Evolutionary conservation across 306 rosid species (phyloP), one percentile per base, ranked within the genome.

Genomic region (Coriaria nepalensis): DNA sequence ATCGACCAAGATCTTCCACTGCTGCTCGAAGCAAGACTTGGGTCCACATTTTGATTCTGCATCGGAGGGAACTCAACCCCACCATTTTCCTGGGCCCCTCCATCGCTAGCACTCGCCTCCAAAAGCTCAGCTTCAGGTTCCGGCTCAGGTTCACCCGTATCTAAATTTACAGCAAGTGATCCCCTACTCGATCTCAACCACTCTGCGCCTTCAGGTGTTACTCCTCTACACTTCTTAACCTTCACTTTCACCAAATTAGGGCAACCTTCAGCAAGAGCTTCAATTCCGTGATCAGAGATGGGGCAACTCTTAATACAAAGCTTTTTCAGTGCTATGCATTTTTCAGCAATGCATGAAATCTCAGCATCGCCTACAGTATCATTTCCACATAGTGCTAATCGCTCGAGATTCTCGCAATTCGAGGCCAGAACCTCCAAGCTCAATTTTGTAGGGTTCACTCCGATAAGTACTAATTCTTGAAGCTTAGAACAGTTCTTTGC

Each of bases 191-290:
- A 55, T 60, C 83, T 82, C 78, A 92, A 78, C 68, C 73, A 77
- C 54, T 82, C 96, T 0, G 87, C 98, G 37, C 96, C 96, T 20
- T 86, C 81, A 0, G 67, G 44, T 0, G 98, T 92, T 12, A 92
- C 98, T 41, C 70, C 72, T 29, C 86, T 83, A 46, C 98, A 92
- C 67, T 92, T 92, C 78, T 85, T 92, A 15, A 92, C 81, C 80
- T 92, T 92, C 64, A 92, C 86, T 60, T 92, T 92, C 69, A 92
- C 96, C 82, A 92, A 79, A 72, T 86, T 92, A 0, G 98, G 98
- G 57, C 96, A 92, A 13, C 98, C 98, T 35, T 45, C 53, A 0
- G 88, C 98, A 52, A 92, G 57, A 0, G 96, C 96, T 64, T 92
- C 83, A 65, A 92, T 70, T 36, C 87, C 94, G 5, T 54, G 67